Evolutionary conservation across 2,329 filamentous ascomycete genomes (phyloP), one percentile per base, ranked within the genome.

Genomic region (Colletotrichum shisoi): DNA sequence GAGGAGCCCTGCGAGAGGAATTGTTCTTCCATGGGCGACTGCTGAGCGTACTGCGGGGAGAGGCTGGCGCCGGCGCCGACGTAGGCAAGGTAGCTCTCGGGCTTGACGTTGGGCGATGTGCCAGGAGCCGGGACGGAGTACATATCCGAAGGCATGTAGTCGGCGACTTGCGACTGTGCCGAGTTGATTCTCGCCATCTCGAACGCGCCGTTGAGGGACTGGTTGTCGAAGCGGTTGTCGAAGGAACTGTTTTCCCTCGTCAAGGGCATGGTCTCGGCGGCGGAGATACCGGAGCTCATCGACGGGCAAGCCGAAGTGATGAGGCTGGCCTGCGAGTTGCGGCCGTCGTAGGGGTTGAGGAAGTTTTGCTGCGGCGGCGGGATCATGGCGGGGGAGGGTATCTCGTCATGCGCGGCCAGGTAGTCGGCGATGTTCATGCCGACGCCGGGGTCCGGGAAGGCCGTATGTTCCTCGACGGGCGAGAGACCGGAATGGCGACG

Each of bases 191-290:
- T 73, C 27, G 77, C 72, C 78, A 82, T 81, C 44, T 76, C 72
- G 56, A 74, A 72, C 7, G 72, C 73, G 40, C 71, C 69, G 3
- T 72, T 67, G 17, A 78, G 70, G 3, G 73, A 73, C 19, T 71
- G 63, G 58, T 68, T 71, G 64, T 75, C 68, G 40, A 64, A 62
- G 49, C 69, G 71, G 69, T 76, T 75, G 53, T 78, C 73, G 34
- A 76, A 74, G 9, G 75, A 74, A 73, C 81, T 83, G 70, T 79
- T 82, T 63, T 80, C 77, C 45, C 81, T 77, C 11, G 79, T 81
- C 71, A 83, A 76, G 34, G 80, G 77, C 62, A 76, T 77, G 0
- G 73, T 76, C 42, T 82, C 81, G 3, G 76, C 64, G 9, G 75
- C 77, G 13, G 79, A 79, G 4, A 77, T 76, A 0, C 76, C 79